Percentiles rank a stretch among this genome's conserved stretches.
Conservation (phyloP, 352 stramenopile genomes). For the Pythium dissotocum region DNA sequence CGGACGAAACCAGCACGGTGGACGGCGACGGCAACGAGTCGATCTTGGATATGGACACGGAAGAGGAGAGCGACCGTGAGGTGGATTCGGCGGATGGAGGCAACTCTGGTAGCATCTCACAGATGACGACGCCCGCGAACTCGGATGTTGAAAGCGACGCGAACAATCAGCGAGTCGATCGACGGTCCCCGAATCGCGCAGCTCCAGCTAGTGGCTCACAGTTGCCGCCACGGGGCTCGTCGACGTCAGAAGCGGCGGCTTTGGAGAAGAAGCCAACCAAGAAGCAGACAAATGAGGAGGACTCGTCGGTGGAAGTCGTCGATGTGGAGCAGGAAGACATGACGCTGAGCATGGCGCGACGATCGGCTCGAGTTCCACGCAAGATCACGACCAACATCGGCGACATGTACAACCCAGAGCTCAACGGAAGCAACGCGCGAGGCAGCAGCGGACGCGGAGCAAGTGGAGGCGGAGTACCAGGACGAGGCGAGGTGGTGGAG, state of each 20-base stretch:
- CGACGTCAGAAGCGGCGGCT: neutral
- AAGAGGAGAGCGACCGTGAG: conserved; percentile 36
- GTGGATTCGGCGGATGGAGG: conserved; percentile 33
- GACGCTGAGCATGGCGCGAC: conserved; percentile 29
- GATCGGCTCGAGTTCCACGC: conserved; percentile 66
- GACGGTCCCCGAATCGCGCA: neutral
- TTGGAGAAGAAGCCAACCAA: neutral
- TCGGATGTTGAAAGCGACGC: conserved; percentile 64
- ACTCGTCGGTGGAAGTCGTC: neutral
- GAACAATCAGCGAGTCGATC: neutral
- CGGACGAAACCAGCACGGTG: conserved; percentile 19
- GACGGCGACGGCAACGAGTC: conserved; percentile 24
- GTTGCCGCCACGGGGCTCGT: neutral
- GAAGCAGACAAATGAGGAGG: neutral
- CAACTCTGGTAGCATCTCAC: conserved; percentile 40
- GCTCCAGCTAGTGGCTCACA: neutral
- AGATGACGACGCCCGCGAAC: conserved; percentile 64
- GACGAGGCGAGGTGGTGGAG: conserved; percentile 32
- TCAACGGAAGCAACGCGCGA: conserved; percentile 30
- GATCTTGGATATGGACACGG: conserved; percentile 61
- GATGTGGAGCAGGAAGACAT: conserved; percentile 22
- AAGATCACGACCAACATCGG: conserved; percentile 81
- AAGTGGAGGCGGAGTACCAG: conserved; percentile 18
- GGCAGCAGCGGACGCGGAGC: conserved; percentile 23
- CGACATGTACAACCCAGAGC: conserved; percentile 76